Conservation (phyloP, 148 eudicot genomes). For the Talinum fruticosum region DNA sequence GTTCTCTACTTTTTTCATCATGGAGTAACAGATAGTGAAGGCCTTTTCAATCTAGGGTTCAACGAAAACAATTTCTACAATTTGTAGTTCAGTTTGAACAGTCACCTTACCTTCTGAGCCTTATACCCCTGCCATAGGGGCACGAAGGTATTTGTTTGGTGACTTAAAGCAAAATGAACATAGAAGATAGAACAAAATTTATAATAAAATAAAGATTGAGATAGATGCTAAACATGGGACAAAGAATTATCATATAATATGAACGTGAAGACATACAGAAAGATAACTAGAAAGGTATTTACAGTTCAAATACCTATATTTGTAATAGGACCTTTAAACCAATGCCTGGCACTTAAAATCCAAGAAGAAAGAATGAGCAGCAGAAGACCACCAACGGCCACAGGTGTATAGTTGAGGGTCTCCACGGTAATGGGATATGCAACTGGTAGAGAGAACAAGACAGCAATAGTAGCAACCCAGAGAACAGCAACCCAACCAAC, state of each 20-base stretch:
- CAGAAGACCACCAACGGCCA: constrained; percentile 82
- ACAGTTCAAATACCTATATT: constrained; percentile 45
- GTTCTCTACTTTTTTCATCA: too few relatives aligned
- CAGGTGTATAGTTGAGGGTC: constrained; percentile 92
- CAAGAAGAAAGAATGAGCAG: constrained; percentile 52
- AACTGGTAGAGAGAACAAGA: constrained; percentile 86
- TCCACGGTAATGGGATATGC: constrained; percentile 63
- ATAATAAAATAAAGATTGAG: background rate
- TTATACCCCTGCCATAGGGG: background rate
- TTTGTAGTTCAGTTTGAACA: too few relatives aligned
- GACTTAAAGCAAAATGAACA: background rate
- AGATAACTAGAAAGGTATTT: background rate
- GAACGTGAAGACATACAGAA: background rate
- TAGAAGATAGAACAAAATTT: background rate
- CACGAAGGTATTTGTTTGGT: background rate
- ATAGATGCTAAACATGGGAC: background rate
- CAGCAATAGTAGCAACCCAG: constrained; percentile 74
- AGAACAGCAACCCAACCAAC: constrained; percentile 84
- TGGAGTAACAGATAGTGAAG: too few relatives aligned
- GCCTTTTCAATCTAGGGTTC: too few relatives aligned
- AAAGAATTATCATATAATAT: background rate
- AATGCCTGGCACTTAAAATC: constrained; percentile 66
- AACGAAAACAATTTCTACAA: too few relatives aligned
- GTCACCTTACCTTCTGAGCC: background rate
- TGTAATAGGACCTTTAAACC: constrained; percentile 88